These are phyloP conservation scores for Geranomyces michiganensis DNA, from an alignment of 192 early-diverging fungal species.

Conservation along the genomic window DNA sequence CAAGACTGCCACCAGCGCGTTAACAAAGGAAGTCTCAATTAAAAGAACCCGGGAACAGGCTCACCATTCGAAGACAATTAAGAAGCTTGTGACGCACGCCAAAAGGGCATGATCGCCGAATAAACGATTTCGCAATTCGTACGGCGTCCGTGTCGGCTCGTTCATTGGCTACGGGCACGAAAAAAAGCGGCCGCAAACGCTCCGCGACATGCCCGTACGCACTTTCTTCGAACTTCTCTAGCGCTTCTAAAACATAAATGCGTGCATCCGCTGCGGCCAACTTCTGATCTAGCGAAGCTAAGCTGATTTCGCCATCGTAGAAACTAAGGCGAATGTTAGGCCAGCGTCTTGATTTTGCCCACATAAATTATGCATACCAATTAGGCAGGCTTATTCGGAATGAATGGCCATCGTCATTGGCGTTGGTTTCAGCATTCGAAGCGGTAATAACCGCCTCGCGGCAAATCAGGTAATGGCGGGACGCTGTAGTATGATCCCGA, in stretches of 20 bases:
- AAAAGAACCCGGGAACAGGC: too few species aligned
- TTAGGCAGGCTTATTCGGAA: background rate
- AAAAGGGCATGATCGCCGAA: background rate
- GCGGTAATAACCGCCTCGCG: background rate
- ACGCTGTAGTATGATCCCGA: background rate
- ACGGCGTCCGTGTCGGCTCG: background rate
- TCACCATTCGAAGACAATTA: background rate
- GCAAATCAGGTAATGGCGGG: background rate
- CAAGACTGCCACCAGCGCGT: background rate
- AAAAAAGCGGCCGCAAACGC: conserved; percentile 17
- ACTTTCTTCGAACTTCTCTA: background rate
- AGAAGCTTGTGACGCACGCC: conserved; percentile 8
- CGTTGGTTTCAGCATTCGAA: background rate
- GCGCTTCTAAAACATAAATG: conserved; percentile 19
- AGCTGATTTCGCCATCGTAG: background rate
- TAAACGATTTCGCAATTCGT: conserved; percentile 2
- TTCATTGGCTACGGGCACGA: background rate
- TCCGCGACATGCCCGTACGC: conserved; percentile 7
- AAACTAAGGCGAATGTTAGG: background rate
- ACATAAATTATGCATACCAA: background rate
- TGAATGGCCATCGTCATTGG: background rate
- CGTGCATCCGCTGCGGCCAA: conserved; percentile 5
- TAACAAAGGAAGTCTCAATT: background rate
- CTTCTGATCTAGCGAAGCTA: background rate
- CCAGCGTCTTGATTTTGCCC: background rate